phyloP scores from a whole-genome alignment of 345 rosid genomes.

The Lepidium didymum region DNA sequence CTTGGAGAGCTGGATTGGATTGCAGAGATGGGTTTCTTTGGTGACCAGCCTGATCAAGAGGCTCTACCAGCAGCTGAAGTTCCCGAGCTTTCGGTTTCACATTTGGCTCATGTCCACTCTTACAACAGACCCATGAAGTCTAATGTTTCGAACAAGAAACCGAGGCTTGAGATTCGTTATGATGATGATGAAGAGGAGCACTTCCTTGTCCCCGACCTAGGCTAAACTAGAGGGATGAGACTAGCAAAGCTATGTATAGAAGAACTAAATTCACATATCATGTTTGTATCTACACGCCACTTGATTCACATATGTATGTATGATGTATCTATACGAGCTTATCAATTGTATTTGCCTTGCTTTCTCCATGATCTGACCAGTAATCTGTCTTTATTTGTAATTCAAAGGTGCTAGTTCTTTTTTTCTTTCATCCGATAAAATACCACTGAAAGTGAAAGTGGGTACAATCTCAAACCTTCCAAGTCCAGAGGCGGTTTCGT shows the following conservation, averaged over 20 bases:
- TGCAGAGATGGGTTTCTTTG: conserved; percentile 51
- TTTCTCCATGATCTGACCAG: neutral
- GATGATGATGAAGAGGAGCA: conserved; percentile 65
- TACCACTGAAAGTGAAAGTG: no score
- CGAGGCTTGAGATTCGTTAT: conserved; percentile 49
- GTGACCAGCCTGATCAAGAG: conserved; percentile 54
- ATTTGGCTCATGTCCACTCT: conserved; percentile 26
- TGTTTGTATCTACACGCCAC: no score
- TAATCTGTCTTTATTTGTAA: neutral
- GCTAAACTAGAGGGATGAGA: conserved; percentile 56
- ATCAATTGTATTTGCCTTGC: neutral
- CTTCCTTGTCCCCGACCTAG: conserved; percentile 91
- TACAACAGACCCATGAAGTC: conserved; percentile 44
- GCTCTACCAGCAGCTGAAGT: conserved; percentile 73
- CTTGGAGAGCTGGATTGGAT: conserved; percentile 79
- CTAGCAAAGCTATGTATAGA: conserved; percentile 40
- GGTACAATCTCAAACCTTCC: no score
- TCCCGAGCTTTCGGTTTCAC: conserved; percentile 64
- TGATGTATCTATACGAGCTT: conserved; percentile 19
- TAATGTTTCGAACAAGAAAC: conserved; percentile 58
- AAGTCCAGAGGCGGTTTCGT: no score
- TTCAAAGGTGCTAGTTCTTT: no score
- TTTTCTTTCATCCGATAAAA: no score
- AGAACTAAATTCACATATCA: conserved; percentile 10
- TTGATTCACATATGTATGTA: neutral